phyloP scores from a whole-genome alignment of 2,329 filamentous ascomycete genomes.

The Monilinia laxa region DNA sequence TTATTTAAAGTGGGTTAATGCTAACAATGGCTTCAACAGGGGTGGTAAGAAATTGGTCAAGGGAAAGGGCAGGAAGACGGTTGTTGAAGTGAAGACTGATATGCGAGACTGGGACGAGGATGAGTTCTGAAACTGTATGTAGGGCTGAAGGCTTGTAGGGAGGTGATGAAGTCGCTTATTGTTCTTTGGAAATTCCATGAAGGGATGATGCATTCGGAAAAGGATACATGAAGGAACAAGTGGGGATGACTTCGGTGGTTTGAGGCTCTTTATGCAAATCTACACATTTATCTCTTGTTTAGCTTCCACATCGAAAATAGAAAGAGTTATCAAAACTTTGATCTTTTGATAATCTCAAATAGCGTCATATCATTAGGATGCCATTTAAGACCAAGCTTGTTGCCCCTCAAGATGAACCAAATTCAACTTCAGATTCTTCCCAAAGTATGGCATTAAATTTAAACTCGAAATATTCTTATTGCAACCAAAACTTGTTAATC shows the following conservation, averaged over 20 bases:
- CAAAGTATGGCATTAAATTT: too few relatives aligned
- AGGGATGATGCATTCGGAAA: background rate
- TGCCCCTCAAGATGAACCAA: too few relatives aligned
- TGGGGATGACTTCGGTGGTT: background rate
- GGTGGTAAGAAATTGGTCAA: background rate
- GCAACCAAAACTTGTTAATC: too few relatives aligned
- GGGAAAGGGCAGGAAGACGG: background rate
- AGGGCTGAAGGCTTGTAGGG: background rate
- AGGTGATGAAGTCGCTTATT: background rate
- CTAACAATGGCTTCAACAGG: background rate
- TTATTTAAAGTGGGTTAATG: background rate
- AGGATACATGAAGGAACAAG: background rate
- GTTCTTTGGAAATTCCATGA: background rate
- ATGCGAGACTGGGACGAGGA: background rate
- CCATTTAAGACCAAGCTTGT: too few relatives aligned
- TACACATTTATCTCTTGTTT: background rate
- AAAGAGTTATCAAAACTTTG: background rate
- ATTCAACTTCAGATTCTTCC: too few relatives aligned
- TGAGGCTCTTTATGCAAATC: background rate
- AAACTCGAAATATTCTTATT: too few relatives aligned
- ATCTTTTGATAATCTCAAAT: too few relatives aligned
- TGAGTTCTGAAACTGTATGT: background rate
- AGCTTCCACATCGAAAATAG: background rate
- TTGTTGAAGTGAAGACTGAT: background rate
- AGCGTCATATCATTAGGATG: too few relatives aligned